These are phyloP conservation scores for Ceratobasidium sp. DNA, from an alignment of 1,284 basidiomycete species.

Conservation along the genomic window DNA sequence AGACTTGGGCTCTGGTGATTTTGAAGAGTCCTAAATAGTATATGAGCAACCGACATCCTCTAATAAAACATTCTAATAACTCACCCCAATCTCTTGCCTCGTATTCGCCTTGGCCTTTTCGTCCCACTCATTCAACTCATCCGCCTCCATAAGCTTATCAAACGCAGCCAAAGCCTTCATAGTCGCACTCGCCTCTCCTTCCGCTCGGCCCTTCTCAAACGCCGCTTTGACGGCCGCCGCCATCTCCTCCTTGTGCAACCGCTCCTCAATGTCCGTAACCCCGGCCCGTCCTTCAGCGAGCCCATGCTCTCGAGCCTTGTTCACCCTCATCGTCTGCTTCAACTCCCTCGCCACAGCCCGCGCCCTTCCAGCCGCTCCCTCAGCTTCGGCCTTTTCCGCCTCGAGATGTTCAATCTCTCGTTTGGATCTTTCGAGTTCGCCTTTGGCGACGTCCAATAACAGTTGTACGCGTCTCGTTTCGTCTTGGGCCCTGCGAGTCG, in stretches of 20 bases:
- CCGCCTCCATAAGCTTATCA: slow-evolving; percentile 23
- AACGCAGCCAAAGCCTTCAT: slow-evolving; percentile 29
- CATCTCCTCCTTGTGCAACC: slow-evolving; percentile 18
- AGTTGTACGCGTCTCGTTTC: slow-evolving; percentile 57
- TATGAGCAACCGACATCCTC: neutral
- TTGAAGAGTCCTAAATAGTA: neutral
- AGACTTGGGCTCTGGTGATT: neutral
- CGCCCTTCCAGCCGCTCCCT: slow-evolving; percentile 22
- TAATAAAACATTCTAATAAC: neutral
- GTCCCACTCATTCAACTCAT: slow-evolving; percentile 25
- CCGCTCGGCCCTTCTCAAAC: slow-evolving; percentile 64
- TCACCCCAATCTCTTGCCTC: slow-evolving; percentile 26
- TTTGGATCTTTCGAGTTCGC: slow-evolving; percentile 64
- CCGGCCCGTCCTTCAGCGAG: slow-evolving; percentile 14
- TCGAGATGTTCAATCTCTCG: slow-evolving; percentile 59
- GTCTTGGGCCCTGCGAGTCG: slow-evolving; percentile 60
- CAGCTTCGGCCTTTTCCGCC: slow-evolving; percentile 62
- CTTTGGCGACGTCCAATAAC: slow-evolving; percentile 55
- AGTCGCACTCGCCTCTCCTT: slow-evolving; percentile 51
- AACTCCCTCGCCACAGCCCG: slow-evolving; percentile 24
- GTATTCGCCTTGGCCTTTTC: slow-evolving; percentile 22
- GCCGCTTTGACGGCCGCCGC: slow-evolving; percentile 56
- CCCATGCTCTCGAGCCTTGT: slow-evolving; percentile 61
- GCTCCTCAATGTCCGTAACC: neutral
- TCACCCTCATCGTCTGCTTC: slow-evolving; percentile 56